Evolutionary conservation across 306 rosid genomes (phyloP), one percentile per base, ranked within the genome.

Genomic region (Fragaria nilgerrensis): DNA sequence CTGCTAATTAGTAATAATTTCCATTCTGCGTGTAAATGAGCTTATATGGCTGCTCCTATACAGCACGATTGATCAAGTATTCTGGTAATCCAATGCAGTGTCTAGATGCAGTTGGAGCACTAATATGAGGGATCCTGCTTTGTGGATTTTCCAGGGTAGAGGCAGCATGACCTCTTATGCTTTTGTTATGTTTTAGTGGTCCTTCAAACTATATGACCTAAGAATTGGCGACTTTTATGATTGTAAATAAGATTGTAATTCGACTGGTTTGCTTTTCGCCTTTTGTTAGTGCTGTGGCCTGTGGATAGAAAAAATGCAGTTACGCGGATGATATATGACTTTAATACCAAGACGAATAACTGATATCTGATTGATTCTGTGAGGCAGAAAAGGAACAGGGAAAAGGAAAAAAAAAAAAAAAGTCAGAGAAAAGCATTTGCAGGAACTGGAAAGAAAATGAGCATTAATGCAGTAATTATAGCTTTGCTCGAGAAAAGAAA

Each of bases 51-150:
- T 72, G 61, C 41, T 5, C 25, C 9, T 62, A 17, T 43, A 5
- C 55, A 32, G 58, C 47, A 63, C 72, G 66, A 48, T 75, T 62
- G 45, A 27, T 65, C 20, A 29, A 17, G 41, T 32, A 62, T 80
- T 61, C n/a, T 41, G 82, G 72, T 59, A 47, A 56, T 68, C 34
- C 52, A 74, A 36, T 80, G 85, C 84, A 87, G 94, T 36, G 66
- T 15, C 58, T 59, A 62, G 74, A 50, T 16, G 73, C 15, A 52
- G 45, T 70, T 50, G 61, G 66, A 6, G 49, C 47, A 50, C 43
- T 34, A 6, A n/a, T 13, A 72, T 63, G 73, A 71, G 36, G 48
- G 75, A 48, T 75, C 65, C 45, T 82, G 69, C 8, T 39, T 45
- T 68, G 36, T 71, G 45, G 68, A 66, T 29, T 49, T 36, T n/a